These are phyloP conservation scores for Aspergillus unguis DNA, from an alignment of 2,329 filamentous ascomycete genomes.

Conservation along the genomic window DNA sequence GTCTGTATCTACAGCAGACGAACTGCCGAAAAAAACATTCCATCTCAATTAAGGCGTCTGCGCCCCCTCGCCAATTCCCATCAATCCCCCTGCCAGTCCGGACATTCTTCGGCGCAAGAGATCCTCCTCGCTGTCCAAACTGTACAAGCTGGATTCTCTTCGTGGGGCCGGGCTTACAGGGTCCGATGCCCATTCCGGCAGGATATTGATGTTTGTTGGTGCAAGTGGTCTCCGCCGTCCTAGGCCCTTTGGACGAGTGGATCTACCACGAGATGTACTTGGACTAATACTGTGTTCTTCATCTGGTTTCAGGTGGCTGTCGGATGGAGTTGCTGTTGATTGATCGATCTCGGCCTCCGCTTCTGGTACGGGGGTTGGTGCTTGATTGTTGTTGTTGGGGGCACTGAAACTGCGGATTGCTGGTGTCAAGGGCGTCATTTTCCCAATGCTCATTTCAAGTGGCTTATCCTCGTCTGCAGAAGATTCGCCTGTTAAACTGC, in stretches of 20 bases:
- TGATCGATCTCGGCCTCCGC: background rate
- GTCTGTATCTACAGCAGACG: no score
- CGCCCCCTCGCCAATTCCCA: slow-evolving; percentile 42
- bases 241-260: slow-evolving; percentile 7
- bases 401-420: slow-evolving; percentile 1
- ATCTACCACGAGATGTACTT: slow-evolving; percentile 13
- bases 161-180: slow-evolving; percentile 20
- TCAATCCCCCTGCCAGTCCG: slow-evolving; percentile 52
- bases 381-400: background rate
- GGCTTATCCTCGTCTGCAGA: slow-evolving; percentile 77
- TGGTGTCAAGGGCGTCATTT: slow-evolving; percentile 22
- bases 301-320: background rate
- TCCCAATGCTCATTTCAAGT: slow-evolving; percentile 71
- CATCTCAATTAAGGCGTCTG: slow-evolving; percentile 27
- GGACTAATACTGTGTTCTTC: background rate
- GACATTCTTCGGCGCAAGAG: slow-evolving; percentile 55
- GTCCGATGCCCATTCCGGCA: slow-evolving; percentile 19
- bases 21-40: no score
- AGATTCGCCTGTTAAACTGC: slow-evolving; percentile 53
- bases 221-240: slow-evolving; percentile 12
- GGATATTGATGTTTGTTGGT: slow-evolving; percentile 21
- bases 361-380: background rate
- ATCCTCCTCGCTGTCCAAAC: slow-evolving; percentile 56
- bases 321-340: background rate
- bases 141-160: slow-evolving; percentile 47